Percentiles rank a stretch among this genome's conserved stretches.
Conservation (phyloP, 2,329 filamentous ascomycete species). For the Helotiales sp. region DNA sequence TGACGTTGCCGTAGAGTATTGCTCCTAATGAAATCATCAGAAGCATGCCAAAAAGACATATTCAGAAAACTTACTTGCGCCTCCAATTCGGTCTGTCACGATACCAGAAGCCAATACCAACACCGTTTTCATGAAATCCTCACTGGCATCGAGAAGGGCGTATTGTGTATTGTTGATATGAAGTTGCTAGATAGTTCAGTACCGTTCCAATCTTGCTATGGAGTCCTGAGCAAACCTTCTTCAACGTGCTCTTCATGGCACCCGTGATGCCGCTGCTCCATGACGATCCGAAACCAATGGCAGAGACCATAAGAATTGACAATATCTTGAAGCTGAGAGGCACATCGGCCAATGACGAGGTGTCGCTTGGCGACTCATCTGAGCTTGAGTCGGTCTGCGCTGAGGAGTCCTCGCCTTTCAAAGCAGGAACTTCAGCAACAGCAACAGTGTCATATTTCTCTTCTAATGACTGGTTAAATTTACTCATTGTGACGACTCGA, state of each 20-base stretch:
- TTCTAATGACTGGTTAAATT: background rate
- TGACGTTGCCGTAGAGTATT: constrained; percentile 61
- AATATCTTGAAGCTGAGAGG: constrained; percentile 37
- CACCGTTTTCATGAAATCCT: constrained; percentile 61
- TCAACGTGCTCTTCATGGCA: constrained; percentile 61
- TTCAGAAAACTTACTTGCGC: constrained; percentile 44
- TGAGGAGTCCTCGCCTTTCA: background rate
- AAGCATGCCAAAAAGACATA: background rate
- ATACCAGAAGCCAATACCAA: constrained; percentile 55
- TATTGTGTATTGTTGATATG: constrained; percentile 61
- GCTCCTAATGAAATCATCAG: constrained; percentile 31
- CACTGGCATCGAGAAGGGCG: constrained; percentile 57
- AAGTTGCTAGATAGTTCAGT: constrained; percentile 41
- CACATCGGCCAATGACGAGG: constrained; percentile 11
- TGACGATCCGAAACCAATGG: constrained; percentile 58
- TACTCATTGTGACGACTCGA: background rate
- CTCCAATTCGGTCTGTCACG: constrained; percentile 58
- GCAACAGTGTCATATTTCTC: background rate
- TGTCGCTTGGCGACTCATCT: background rate
- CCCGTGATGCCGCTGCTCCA: constrained; percentile 62
- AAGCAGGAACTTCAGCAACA: background rate
- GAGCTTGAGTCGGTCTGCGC: background rate
- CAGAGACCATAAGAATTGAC: constrained; percentile 50
- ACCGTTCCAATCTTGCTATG: background rate
- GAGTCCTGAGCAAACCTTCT: constrained; percentile 44